phyloP scores from a whole-genome alignment of 78 protist genomes.

The Chrysochromulina parva region DNA sequence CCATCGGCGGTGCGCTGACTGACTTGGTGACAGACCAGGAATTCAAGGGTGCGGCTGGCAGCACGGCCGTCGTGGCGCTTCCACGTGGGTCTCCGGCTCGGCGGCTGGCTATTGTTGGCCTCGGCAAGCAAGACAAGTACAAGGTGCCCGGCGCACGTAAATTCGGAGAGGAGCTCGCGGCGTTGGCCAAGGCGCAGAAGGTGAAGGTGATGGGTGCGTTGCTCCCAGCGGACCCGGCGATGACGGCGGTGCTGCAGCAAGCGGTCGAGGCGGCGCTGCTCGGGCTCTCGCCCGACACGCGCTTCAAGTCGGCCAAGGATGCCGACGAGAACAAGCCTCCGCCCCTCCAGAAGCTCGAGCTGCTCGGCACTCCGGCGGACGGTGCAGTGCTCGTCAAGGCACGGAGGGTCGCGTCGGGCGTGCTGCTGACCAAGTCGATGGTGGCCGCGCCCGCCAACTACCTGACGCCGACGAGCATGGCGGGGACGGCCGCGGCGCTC shows the following conservation, averaged over 20 bases:
- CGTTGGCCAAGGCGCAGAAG: neutral
- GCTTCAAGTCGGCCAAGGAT: slow-evolving; percentile 26
- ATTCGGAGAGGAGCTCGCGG: neutral
- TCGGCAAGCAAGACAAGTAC: neutral
- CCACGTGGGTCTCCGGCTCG: neutral
- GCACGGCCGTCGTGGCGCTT: neutral
- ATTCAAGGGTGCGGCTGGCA: slow-evolving; percentile 36
- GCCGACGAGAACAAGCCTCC: neutral
- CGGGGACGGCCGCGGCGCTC: neutral
- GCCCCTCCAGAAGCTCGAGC: neutral
- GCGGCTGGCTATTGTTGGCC: slow-evolving; percentile 25
- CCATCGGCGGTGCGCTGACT: neutral
- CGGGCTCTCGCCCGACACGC: slow-evolving; percentile 30
- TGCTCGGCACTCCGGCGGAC: neutral
- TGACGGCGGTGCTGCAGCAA: neutral
- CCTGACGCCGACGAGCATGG: slow-evolving; percentile 37
- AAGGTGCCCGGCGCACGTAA: neutral
- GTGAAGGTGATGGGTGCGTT: slow-evolving; percentile 5
- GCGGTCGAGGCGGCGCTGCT: neutral
- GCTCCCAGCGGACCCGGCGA: neutral
- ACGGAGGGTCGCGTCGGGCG: neutral
- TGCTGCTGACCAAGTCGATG: slow-evolving; percentile 19
- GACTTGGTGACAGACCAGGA: neutral
- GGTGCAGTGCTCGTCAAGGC: neutral
- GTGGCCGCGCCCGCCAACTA: slow-evolving; percentile 47